A percentile compares a stretch with the other conserved stretches of the same genome.
Evolutionary conservation across 495 filamentous ascomycete species (phyloP).

Genomic region (Annulohypoxylon stygium): DNA sequence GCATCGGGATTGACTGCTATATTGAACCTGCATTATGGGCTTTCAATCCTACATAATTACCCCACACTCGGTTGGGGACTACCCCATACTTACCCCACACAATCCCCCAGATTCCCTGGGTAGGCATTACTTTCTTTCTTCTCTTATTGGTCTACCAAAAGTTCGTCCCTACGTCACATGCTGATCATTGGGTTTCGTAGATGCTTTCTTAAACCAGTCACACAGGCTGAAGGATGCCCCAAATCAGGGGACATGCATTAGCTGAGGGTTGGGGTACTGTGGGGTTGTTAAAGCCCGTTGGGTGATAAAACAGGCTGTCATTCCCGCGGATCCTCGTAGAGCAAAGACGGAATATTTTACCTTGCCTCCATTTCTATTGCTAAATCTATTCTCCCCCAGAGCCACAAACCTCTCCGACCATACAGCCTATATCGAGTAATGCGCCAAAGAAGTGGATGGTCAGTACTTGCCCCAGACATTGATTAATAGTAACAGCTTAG

Average conservation of each 20-base stretch:
- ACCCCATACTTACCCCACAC: constrained; percentile 1
- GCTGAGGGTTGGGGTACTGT: background rate
- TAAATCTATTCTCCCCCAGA: background rate
- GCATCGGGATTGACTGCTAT: background rate
- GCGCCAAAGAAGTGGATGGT: constrained; percentile 3
- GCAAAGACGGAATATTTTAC: background rate
- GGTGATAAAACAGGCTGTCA: background rate
- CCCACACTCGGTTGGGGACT: background rate
- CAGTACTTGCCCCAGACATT: background rate
- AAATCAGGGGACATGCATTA: background rate
- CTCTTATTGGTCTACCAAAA: background rate
- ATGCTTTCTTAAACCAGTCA: background rate
- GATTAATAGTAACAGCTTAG: background rate
- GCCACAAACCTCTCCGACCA: background rate
- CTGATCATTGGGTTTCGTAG: background rate
- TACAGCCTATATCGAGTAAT: constrained; percentile 1
- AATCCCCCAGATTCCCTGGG: background rate
- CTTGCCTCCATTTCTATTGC: background rate
- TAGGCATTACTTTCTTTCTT: background rate
- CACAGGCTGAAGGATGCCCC: background rate
- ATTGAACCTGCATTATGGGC: background rate
- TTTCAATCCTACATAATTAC: background rate
- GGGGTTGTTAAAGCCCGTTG: background rate
- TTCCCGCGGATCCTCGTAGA: background rate
- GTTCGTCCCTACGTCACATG: background rate